Evolutionary conservation across 2,329 filamentous ascomycete genomes (phyloP), one percentile per base, ranked within the genome.

Genomic region (Onygenales sp.): DNA sequence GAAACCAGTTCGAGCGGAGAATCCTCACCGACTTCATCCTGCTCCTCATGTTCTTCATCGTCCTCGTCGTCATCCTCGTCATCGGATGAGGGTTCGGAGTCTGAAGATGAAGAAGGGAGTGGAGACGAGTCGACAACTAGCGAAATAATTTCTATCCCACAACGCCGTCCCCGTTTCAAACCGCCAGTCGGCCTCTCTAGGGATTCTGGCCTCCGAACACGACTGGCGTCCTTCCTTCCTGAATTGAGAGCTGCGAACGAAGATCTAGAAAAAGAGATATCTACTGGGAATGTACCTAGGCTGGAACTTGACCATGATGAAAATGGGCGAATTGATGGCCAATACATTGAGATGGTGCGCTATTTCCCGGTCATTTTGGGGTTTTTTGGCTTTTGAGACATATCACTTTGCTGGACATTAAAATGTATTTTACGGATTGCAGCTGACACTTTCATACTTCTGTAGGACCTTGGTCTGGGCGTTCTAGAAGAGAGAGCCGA

Each of bases 161-260:
- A 58, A 56, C 54, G 69, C 9, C 57, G 60, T 17, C 63, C 61
- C n/a, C 62, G 61, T 10, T 61, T 60, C 7, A 71, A 69, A 60
- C 69, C 69, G 2, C 58, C 57, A 46, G 71, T 71, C 53, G 61
- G 60, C 21, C 58, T 67, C 32, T 50, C 65, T 2, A 58, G 59
- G 11, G 57, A 60, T 10, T 64, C 64, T 1, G 63, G 60, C 27
- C 52, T 75, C 5, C 58, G 71, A 39, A 64, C 67, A 17, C 67
- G 71, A 36, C 54, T 75, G 39, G 67, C 69, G 8, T 55, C 65
- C 7, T 75, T 75, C 57, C 55, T 75, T 39, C 72, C 72, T 8
- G 61, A 71, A 57, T 65, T 75, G 54, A 71, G 70, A 54, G 64
- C 62, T 51, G 72, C 72, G 32, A 75, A 75, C 62, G 68, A 71